A percentile compares a stretch with the other conserved stretches of the same genome.
Conservation (phyloP, 441 rosid genomes). For the Dalechampia spathulata region DNA sequence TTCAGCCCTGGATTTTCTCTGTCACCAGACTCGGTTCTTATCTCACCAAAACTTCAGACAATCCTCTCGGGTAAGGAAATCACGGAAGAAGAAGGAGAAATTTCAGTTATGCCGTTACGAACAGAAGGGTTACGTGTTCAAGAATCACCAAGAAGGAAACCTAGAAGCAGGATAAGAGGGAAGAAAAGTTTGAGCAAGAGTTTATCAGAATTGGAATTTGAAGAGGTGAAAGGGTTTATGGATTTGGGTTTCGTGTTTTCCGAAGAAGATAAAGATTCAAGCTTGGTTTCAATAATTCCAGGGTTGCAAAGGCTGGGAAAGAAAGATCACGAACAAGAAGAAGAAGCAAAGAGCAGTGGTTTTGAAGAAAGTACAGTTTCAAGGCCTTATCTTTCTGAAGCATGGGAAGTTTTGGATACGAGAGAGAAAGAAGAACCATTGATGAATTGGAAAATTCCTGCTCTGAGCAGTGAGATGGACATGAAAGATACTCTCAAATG, state of each 20-base stretch:
- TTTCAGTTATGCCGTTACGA: neutral
- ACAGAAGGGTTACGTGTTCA: neutral
- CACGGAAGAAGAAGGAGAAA: slow-evolving; percentile 14
- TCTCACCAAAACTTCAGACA: slow-evolving; percentile 27
- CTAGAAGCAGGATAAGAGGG: slow-evolving; percentile 12
- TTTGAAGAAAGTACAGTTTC: slow-evolving; percentile 19
- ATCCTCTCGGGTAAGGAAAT: slow-evolving; percentile 40
- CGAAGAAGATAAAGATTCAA: slow-evolving; percentile 52
- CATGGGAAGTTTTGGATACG: slow-evolving; percentile 47
- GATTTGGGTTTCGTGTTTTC: slow-evolving; percentile 88
- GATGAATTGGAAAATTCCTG: slow-evolving; percentile 57
- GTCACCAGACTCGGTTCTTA: slow-evolving; percentile 45
- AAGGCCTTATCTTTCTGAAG: slow-evolving; percentile 77
- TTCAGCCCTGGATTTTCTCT: slow-evolving; percentile 16
- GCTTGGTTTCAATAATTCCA: slow-evolving; percentile 64
- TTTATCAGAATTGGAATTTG: slow-evolving; percentile 54
- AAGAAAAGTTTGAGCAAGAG: slow-evolving; percentile 33
- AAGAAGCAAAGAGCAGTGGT: neutral
- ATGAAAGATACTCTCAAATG: slow-evolving; percentile 56
- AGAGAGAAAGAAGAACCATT: slow-evolving; percentile 32
- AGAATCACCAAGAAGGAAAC: slow-evolving; percentile 3
- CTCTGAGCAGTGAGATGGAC: slow-evolving; percentile 39
- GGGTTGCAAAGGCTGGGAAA: slow-evolving; percentile 54
- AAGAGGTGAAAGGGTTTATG: slow-evolving; percentile 77
- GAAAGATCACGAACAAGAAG: slow-evolving; percentile 20